Evolutionary conservation across 805 yeast species (phyloP), one percentile per base, ranked within the genome.

Genomic region (Metschnikowia amazonensis): DNA sequence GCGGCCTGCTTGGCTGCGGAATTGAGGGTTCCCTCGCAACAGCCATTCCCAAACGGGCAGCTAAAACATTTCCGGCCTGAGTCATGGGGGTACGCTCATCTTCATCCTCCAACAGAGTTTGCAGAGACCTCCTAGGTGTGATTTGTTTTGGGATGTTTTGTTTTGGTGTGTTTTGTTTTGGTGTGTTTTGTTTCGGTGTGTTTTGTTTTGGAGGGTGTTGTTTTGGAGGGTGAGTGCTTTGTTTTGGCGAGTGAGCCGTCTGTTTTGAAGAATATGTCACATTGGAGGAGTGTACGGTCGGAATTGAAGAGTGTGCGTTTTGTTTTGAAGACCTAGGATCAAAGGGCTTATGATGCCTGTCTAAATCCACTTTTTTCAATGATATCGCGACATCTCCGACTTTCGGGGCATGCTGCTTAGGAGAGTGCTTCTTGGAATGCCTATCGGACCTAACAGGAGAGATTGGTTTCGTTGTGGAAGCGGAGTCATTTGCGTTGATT

Each of bases 41-140:
- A 17, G 51, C 44, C 33, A 42, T 39, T 14, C 60, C 59, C 24
- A 66, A 39, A 28, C 72, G 58, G 3, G 64, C 58, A 3, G 72
- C 72, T 42, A 69, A 56, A 10, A 63, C 53, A 44, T 49, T 51
- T 2, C 62, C 72, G 2, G 71, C 72, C 1, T 54, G 57, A 0
- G 65, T 51, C 67, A 66, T 58, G 3, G 66, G 65, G 1, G 53
- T 56, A 21, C 41, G 45, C n/a, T 50, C 57, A 10, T 52, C 55
- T 5, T 54, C 51, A 5, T 42, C 17, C 11, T 28, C 30, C 4
- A 21, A 20, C 11, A 13, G 9, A 5, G 16, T 30, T 16, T 18
- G 41, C 41, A 18, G 33, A 14, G 8, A 25, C 8, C 28, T 27
- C 13, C 27, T 36, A 7, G n/a, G 20, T 2, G 20, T 16, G 13